These are phyloP conservation scores for Emergomyces africanus DNA, from an alignment of 2,329 filamentous ascomycete genomes.

Conservation along the genomic window DNA sequence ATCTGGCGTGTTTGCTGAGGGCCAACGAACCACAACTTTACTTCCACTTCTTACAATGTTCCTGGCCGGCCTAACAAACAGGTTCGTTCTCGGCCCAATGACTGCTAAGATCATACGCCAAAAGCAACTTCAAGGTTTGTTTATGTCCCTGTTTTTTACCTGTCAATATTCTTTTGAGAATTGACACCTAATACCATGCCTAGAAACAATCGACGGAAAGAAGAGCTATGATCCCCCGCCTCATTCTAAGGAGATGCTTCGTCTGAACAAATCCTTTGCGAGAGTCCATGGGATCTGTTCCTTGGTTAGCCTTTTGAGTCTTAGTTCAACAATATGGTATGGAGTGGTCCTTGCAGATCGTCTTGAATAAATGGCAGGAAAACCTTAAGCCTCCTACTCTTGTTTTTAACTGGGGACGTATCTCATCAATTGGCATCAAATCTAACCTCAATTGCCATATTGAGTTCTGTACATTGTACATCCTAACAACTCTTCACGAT, in stretches of 20 bases:
- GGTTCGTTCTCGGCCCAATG: constrained; percentile 57
- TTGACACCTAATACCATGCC: not conserved
- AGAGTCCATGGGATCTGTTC: constrained; percentile 71
- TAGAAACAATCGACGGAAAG: constrained; percentile 79
- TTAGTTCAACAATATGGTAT: constrained; percentile 62
- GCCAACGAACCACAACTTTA: constrained; percentile 52
- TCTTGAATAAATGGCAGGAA: constrained; percentile 34
- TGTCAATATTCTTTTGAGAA: not conserved
- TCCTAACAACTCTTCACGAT: not conserved
- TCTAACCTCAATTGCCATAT: not conserved
- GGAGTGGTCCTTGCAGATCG: constrained; percentile 59
- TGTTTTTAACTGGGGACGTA: not conserved
- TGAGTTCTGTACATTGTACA: not conserved
- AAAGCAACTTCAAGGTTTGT: constrained; percentile 64
- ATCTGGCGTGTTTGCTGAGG: constrained; percentile 44
- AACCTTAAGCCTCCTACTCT: not conserved
- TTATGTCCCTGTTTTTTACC: not conserved
- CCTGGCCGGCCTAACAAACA: constrained; percentile 57
- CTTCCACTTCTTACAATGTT: constrained; percentile 58
- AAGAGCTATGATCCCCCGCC: constrained; percentile 66
- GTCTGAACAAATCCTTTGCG: constrained; percentile 65
- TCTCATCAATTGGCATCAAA: not conserved
- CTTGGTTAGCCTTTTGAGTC: constrained; percentile 59
- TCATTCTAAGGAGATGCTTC: constrained; percentile 73
- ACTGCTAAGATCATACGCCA: constrained; percentile 63